phyloP scores from a whole-genome alignment of 2,329 filamentous ascomycete species.

The Colletotrichum camelliae region DNA sequence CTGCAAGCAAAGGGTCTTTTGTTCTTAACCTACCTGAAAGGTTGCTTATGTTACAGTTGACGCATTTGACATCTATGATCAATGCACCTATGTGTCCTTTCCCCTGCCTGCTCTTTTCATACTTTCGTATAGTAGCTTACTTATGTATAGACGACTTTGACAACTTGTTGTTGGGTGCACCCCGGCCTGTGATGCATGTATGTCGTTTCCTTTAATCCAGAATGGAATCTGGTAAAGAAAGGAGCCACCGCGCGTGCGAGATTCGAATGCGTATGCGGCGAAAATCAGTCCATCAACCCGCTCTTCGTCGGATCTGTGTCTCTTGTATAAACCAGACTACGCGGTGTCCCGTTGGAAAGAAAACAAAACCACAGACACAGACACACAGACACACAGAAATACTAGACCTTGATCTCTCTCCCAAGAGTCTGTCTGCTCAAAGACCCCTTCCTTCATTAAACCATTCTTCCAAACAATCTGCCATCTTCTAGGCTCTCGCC shows the following conservation, averaged over 20 bases:
- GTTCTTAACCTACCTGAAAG: too few relatives aligned
- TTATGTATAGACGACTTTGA: not conserved
- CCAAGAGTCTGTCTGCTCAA: not conserved
- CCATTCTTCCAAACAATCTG: not conserved
- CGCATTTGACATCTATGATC: too few relatives aligned
- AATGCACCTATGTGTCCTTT: too few relatives aligned
- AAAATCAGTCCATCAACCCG: not conserved
- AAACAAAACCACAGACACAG: not conserved
- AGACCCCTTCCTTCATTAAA: not conserved
- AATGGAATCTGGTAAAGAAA: not conserved
- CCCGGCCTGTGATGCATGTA: not conserved
- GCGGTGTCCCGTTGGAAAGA: not conserved
- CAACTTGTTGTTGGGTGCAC: not conserved
- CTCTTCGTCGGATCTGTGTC: not conserved
- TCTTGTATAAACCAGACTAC: not conserved
- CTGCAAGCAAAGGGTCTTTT: too few relatives aligned
- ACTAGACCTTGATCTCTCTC: not conserved
- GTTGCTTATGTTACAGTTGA: too few relatives aligned
- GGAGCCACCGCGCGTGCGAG: not conserved
- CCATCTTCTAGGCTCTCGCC: not conserved
- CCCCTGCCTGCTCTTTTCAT: too few relatives aligned
- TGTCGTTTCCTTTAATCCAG: not conserved
- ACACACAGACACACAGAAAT: not conserved
- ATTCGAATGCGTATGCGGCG: not conserved
- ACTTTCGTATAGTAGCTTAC: too few relatives aligned